phyloP scores from a whole-genome alignment of 441 rosid species.

The Viola pubescens region DNA sequence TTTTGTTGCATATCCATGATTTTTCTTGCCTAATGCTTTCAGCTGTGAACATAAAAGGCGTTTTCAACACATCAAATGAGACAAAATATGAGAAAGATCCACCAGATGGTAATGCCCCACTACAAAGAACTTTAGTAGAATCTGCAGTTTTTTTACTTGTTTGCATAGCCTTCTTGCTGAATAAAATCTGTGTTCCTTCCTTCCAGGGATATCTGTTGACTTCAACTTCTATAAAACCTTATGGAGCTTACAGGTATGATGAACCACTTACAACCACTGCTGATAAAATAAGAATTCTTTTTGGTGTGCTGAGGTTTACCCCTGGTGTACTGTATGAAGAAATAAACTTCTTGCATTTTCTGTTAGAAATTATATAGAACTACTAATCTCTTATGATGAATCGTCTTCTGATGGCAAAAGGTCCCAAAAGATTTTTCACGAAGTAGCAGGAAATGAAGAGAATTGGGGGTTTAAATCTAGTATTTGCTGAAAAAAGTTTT shows the following conservation, averaged over 20 bases:
- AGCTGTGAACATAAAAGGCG: constrained; percentile 98
- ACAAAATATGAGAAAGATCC: constrained; percentile 91
- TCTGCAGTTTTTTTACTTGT: constrained; percentile 15
- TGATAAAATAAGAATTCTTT: background rate
- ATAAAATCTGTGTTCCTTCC: constrained; percentile 13
- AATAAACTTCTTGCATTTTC: background rate
- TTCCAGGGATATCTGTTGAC: constrained; percentile 74
- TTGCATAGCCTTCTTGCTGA: constrained; percentile 3
- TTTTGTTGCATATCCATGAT: constrained; percentile 12
- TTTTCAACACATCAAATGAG: constrained; percentile 92
- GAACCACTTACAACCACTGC: background rate
- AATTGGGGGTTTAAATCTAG: too few species aligned
- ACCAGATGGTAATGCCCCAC: constrained; percentile 52
- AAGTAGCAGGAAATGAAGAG: too few species aligned
- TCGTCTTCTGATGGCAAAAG: too few species aligned
- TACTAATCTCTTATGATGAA: too few species aligned
- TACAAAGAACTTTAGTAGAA: constrained; percentile 7
- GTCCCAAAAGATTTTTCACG: too few species aligned
- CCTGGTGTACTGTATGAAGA: background rate
- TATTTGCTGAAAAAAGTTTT: too few species aligned
- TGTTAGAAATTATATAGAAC: too few species aligned
- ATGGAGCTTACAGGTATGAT: constrained; percentile 93
- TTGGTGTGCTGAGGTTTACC: constrained; percentile 1
- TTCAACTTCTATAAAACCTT: constrained; percentile 94
- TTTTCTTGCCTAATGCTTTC: constrained; percentile 32